phyloP scores from a whole-genome alignment of 768 basidiomycete genomes.

The Rhodocollybia butyracea region DNA sequence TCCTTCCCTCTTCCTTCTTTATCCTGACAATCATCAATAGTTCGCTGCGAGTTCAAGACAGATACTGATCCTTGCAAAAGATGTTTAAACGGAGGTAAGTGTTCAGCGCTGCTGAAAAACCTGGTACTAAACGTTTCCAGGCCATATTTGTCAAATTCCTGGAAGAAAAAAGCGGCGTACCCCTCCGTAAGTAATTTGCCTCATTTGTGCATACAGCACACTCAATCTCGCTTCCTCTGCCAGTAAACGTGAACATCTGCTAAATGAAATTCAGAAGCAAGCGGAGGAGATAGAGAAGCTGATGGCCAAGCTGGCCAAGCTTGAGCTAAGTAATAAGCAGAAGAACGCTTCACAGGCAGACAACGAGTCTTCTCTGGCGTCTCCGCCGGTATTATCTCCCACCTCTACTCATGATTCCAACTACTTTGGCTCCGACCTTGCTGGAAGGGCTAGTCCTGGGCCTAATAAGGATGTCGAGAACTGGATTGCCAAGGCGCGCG shows the following conservation, averaged over 20 bases:
- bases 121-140: too few relatives aligned
- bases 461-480: slow-evolving; percentile 61
- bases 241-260: slow-evolving; percentile 79
- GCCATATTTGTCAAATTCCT: slow-evolving; percentile 78
- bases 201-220: neutral
- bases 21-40: slow-evolving; percentile 32
- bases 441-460: slow-evolving; percentile 27
- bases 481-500: slow-evolving; percentile 75
- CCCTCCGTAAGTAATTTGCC: slow-evolving; percentile 58
- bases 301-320: slow-evolving; percentile 66
- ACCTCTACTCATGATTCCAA: slow-evolving; percentile 7
- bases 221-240: slow-evolving; percentile 7
- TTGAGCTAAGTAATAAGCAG: slow-evolving; percentile 44
- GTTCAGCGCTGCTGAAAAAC: too few relatives aligned
- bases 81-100: slow-evolving; percentile 62
- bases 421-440: slow-evolving; percentile 8
- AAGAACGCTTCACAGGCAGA: slow-evolving; percentile 14
- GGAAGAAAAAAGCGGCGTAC: slow-evolving; percentile 78
- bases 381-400: slow-evolving; percentile 14
- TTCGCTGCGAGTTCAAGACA: slow-evolving; percentile 73
- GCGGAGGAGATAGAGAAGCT: slow-evolving; percentile 68
- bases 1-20: neutral
- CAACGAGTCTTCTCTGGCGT: slow-evolving; percentile 26
- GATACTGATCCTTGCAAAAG: slow-evolving; percentile 75
- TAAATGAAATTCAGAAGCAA: slow-evolving; percentile 73